A percentile compares a stretch with the other conserved stretches of the same genome.
Conservation (phyloP, 164 flowering plant genomes). For the Kalanchoe fedtschenkoi region DNA sequence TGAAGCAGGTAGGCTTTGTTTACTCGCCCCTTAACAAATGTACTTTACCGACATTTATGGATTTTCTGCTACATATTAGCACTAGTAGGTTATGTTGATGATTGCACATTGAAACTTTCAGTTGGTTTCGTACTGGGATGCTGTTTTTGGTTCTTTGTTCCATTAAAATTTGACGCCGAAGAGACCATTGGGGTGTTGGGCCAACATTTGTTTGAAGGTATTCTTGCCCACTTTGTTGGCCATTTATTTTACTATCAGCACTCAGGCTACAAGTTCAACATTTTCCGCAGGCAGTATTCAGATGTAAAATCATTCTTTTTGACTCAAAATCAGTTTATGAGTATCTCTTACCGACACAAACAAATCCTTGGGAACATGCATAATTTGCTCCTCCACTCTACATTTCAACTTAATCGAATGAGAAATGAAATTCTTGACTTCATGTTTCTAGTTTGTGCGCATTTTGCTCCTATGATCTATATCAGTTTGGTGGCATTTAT, state of each 20-base stretch:
- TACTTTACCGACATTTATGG: not conserved
- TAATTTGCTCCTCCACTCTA: not conserved
- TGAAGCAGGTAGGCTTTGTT: not conserved
- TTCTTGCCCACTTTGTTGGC: not conserved
- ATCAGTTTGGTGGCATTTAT: not conserved
- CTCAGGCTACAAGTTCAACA: not conserved
- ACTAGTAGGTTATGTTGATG: not conserved
- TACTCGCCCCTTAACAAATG: not conserved
- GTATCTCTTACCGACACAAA: not conserved
- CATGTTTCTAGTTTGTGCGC: not conserved
- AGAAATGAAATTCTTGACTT: not conserved
- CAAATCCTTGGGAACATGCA: not conserved
- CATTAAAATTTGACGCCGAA: not conserved
- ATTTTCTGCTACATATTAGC: not conserved
- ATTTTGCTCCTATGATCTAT: no score
- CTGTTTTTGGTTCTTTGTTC: not conserved
- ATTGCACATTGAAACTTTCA: not conserved
- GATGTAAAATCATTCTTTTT: not conserved
- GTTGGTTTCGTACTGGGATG: slow-evolving; percentile 1
- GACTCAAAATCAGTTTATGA: not conserved
- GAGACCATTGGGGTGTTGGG: not conserved
- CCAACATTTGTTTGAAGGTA: not conserved
- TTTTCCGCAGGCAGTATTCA: not conserved
- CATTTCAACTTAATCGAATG: not conserved
- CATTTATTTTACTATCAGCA: not conserved